Evolutionary conservation across 108 stramenopile species (phyloP).

Genomic region (Halocafeteria seosinensis): DNA sequence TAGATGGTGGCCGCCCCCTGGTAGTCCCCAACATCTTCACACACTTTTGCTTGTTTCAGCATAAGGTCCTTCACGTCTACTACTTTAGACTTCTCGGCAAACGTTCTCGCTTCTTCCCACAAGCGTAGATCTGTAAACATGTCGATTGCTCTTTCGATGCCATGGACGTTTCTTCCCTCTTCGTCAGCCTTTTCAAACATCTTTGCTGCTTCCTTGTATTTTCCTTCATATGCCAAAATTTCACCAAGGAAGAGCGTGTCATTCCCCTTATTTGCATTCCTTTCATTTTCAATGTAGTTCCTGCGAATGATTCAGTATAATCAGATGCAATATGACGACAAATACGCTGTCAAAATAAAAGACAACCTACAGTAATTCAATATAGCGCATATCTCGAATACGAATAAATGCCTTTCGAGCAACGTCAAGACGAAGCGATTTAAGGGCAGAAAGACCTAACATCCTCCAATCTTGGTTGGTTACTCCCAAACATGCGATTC

Average conservation of each 20-base stretch:
- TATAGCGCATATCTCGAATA: slow-evolving; percentile 26
- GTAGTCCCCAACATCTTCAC: slow-evolving; percentile 30
- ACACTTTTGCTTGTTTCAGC: slow-evolving; percentile 36
- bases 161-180: no score
- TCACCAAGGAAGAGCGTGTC: slow-evolving; percentile 19
- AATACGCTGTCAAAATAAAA: no score
- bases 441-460: slow-evolving; percentile 27
- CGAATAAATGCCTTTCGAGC: slow-evolving; percentile 33
- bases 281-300: no score
- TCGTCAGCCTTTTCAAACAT: slow-evolving; percentile 22
- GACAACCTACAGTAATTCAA: slow-evolving; percentile 34
- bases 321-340: no score
- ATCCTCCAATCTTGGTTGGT: slow-evolving; percentile 40
- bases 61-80: slow-evolving; percentile 25
- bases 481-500: slow-evolving; percentile 38
- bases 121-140: slow-evolving; percentile 37
- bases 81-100: slow-evolving; percentile 21
- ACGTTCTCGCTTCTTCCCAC: slow-evolving; percentile 44
- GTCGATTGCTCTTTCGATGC: slow-evolving; percentile 26
- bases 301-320: no score
- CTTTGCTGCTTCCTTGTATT: slow-evolving; percentile 40
- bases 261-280: no score
- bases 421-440: slow-evolving; percentile 17
- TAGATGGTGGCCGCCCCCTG: slow-evolving; percentile 30
- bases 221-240: slow-evolving; percentile 30